Base-by-base conservation (phyloP, 2,329 filamentous ascomycete genomes). In the Verticillium alfalfae region DNA sequence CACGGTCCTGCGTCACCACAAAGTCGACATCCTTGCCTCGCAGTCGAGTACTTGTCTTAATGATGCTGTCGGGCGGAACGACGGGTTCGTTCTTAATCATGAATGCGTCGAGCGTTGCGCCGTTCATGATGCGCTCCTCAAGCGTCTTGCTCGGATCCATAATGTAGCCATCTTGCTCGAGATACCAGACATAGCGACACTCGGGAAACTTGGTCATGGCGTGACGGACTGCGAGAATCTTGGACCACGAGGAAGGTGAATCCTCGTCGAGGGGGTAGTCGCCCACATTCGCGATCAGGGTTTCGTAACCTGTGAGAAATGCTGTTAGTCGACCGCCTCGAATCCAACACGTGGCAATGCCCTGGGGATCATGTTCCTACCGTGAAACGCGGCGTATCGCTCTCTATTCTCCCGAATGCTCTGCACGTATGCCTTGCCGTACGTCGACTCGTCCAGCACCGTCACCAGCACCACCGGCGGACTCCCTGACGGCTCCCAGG, bases 51-150 rank as follows among this genome's bases (percentile, higher is more conserved):
- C 96, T 97, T 0, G 96, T 98, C 80, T 91, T 94, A 78, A 99
- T 98, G 69, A 99, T 93, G 77, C 92, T 96, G 76, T 97, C 92
- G 0, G 96, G 95, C 2, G 94, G 95, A 9, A 98, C 94, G 58
- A 99, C 87, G 6, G 95, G 87, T 60, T 88, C 83, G 73, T 97
- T 91, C 72, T 88, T 90, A 68, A 95, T 85, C 92, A 98, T 97
- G 61, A 91, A 73, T 26, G 80, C 81, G 70, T 96, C 90, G 57
- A 99, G 81, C 61, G 81, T 85, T 59, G 79, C 78, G 12, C 87
- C 77, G 12, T 86, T 79, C 73, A 96, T 86, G 45, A 99, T 76
- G 68, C 92, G 85, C 1, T 85, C 81, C 66, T 92, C 87, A 38
- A 98, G 77, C 15, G 85, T 84, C 60, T 89, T 77, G 38, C 81